A percentile compares a stretch with the other conserved stretches of the same genome.
Evolutionary conservation across 495 filamentous ascomycete genomes (phyloP).

Genomic region (Neurospora sp.): DNA sequence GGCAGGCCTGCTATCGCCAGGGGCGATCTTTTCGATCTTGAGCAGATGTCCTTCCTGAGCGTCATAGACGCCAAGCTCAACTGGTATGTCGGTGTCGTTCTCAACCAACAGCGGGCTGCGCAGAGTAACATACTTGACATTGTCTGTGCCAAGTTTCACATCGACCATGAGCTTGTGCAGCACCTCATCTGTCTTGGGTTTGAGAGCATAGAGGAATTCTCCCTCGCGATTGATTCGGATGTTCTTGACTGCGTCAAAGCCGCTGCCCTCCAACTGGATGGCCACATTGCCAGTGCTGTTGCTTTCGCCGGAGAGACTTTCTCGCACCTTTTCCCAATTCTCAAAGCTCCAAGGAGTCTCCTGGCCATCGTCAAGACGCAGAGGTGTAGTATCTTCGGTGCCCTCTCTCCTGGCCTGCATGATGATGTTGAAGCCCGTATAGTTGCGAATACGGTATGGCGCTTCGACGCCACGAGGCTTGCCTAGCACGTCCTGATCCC

Average conservation of each 20-base stretch:
- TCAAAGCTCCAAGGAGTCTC: constrained; percentile 95
- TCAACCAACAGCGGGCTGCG: constrained; percentile 93
- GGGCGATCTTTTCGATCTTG: constrained; percentile 95
- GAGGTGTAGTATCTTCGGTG: constrained; percentile 46
- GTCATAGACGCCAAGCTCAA: constrained; percentile 90
- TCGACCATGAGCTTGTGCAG: constrained; percentile 88
- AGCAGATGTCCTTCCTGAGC: constrained; percentile 79
- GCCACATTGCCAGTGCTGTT: constrained; percentile 65
- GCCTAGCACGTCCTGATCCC: constrained; percentile 84
- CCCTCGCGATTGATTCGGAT: constrained; percentile 91
- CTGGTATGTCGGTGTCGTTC: constrained; percentile 92
- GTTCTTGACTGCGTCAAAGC: constrained; percentile 79
- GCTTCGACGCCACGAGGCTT: constrained; percentile 89
- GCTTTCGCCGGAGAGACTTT: constrained; percentile 72
- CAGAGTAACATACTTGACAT: constrained; percentile 96
- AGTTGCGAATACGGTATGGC: constrained; percentile 86
- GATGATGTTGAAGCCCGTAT: constrained; percentile 83
- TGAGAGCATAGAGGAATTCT: constrained; percentile 77
- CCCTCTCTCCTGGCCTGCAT: constrained; percentile 67
- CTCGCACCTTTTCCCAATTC: constrained; percentile 85
- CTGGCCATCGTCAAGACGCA: constrained; percentile 81
- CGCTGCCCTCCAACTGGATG: constrained; percentile 80
- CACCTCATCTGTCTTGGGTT: constrained; percentile 64
- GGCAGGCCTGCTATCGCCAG: constrained; percentile 81
- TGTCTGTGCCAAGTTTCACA: constrained; percentile 79